Base-by-base conservation (phyloP, 148 eudicot species). In the Diospyros lotus region DNA sequence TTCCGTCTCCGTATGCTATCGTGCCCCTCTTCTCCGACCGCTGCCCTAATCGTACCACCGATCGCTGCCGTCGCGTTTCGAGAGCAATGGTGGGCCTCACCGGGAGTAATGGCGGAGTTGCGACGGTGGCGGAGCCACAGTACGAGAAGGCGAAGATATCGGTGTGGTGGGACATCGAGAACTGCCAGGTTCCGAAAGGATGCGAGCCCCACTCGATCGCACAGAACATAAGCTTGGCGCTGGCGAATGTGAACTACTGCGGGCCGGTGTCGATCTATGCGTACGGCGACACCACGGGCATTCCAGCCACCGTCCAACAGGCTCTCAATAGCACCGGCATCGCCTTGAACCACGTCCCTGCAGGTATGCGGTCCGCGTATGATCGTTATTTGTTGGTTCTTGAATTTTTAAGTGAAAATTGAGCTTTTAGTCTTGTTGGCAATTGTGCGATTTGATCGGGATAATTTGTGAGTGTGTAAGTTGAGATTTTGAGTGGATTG, bases 81-180 rank as follows among this genome's bases (percentile, higher is more conserved):
- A 6, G 56, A 53, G 9, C 9, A 56, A 72, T 77, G 75, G 75
- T 71, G 39, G 80, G 80, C 40, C 68, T 59, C 18, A 61, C 78
- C 40, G 75, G 76, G 6, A 44, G 66, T 56, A 56, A 56, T 18
- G 78, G 73, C 71, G 43, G 73, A 43, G 9, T 51, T 64, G 79
- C 81, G 69, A 76, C 9, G 5, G 48, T 56, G 70, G 83, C 87
- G 9, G 89, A 78, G 72, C 52, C 66, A 45, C 87, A 87, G 58
- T 91, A 91, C 75, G 43, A 74, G 40, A 67, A 70, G 82, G 96
- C 92, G 55, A 91, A 87, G 75, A 81, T 76, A 2, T 89, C 92
- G 64, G 92, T 91, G 41, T 91, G 96, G 96, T 91, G 96, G 96
- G 96, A 91, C 69, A 87, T 91, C 0, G 96, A 91, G 79, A 91